Evolutionary conservation across 257 asterid species (phyloP).

Genomic region (Lantana camara): DNA sequence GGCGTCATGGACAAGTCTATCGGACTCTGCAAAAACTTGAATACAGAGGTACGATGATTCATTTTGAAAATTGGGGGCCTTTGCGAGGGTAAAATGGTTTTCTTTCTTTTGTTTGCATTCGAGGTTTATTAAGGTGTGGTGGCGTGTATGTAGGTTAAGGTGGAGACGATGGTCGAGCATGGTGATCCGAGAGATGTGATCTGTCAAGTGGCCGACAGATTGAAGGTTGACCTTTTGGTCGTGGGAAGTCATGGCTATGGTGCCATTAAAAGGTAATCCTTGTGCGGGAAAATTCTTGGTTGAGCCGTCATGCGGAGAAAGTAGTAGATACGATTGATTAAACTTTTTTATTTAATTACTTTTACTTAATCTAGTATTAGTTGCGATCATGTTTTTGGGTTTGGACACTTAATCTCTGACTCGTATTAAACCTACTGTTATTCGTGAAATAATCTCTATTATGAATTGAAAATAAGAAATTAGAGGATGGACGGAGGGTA

Average conservation of each 20-base stretch:
- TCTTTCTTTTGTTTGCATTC: background rate
- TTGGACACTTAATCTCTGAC: no score
- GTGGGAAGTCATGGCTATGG: constrained; percentile 81
- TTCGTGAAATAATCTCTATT: no score
- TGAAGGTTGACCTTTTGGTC: constrained; percentile 63
- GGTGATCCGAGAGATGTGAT: constrained; percentile 89
- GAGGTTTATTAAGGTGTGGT: background rate
- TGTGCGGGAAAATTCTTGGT: no score
- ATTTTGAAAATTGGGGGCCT: background rate
- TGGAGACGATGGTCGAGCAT: constrained; percentile 58
- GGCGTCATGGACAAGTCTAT: constrained; percentile 51
- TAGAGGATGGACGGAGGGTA: no score
- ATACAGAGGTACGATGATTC: constrained; percentile 27
- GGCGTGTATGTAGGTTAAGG: constrained; percentile 49
- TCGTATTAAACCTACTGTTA: no score
- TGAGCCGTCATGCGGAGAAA: no score
- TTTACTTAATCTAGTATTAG: no score
- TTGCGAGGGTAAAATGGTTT: background rate
- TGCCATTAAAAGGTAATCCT: constrained; percentile 57
- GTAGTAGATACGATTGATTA: no score
- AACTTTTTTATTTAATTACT: no score
- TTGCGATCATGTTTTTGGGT: no score
- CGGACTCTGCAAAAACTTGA: constrained; percentile 38
- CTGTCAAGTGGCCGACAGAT: constrained; percentile 54
- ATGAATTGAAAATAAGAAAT: no score